Conservation (phyloP, 164 flowering plant species). For the Stephania japonica region DNA sequence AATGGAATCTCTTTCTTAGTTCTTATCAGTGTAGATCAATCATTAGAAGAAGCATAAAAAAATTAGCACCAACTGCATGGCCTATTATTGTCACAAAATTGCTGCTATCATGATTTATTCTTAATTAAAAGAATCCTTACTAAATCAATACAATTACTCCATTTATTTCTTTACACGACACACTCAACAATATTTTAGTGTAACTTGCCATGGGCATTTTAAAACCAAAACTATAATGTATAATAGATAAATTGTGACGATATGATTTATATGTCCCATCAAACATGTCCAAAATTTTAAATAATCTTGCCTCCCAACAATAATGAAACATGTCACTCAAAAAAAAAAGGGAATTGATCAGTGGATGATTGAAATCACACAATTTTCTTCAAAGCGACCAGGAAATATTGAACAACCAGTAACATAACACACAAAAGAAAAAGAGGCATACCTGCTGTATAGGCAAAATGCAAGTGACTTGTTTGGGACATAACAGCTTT, state of each 20-base stretch:
- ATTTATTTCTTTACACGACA: too few relatives aligned
- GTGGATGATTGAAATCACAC: background rate
- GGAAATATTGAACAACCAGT: background rate
- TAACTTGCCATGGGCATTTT: too few relatives aligned
- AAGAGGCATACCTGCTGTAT: conserved; percentile 63
- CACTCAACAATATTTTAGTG: too few relatives aligned
- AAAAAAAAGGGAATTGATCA: background rate
- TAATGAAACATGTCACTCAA: background rate
- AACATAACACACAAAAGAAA: background rate
- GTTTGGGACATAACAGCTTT: conserved; percentile 69
- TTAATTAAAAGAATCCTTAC: too few relatives aligned
- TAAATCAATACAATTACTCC: too few relatives aligned
- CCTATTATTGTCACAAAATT: too few relatives aligned
- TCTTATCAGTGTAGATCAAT: too few relatives aligned
- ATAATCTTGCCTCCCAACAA: background rate
- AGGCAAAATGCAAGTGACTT: conserved; percentile 88
- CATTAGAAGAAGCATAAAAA: too few relatives aligned
- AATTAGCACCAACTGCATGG: too few relatives aligned
- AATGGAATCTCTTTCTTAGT: too few relatives aligned
- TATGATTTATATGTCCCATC: background rate
- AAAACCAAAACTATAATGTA: too few relatives aligned
- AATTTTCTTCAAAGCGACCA: background rate
- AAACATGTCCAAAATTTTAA: background rate
- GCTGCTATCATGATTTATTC: too few relatives aligned
- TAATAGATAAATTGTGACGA: background rate